phyloP scores from a whole-genome alignment of 2,329 filamentous ascomycete genomes.

The Colletotrichum neosansevieriae region DNA sequence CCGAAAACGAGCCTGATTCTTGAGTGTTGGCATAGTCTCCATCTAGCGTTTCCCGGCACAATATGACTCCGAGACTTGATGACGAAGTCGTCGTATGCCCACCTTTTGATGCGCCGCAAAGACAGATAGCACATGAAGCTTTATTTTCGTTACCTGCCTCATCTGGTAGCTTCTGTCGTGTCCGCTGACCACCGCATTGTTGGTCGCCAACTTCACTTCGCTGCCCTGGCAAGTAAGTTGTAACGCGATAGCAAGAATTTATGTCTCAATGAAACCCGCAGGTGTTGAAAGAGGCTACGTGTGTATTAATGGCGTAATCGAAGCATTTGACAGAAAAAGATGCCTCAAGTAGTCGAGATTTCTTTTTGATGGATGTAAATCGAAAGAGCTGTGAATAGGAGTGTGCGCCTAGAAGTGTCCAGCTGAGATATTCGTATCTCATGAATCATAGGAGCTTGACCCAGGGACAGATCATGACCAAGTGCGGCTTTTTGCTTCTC shows the following conservation, averaged over 20 bases:
- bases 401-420: neutral
- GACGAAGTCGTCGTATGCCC: neutral
- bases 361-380: too few species aligned
- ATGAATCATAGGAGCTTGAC: neutral
- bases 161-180: neutral
- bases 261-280: too few species aligned
- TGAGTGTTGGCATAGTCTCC: neutral
- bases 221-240: too few species aligned
- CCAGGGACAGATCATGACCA: neutral
- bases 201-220: too few species aligned
- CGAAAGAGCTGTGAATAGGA: too few species aligned
- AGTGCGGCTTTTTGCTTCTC: neutral
- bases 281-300: too few species aligned
- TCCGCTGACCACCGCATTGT: too few species aligned
- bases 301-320: too few species aligned
- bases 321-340: too few species aligned
- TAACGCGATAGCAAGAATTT: too few species aligned
- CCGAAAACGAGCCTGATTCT: constrained; percentile 18
- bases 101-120: neutral
- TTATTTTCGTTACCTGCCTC: neutral
- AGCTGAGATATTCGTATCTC: neutral
- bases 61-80: constrained; percentile 22
- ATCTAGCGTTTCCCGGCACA: neutral
- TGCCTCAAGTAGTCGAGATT: too few species aligned
- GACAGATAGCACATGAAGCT: neutral